Evolutionary conservation across 208 protist species (phyloP).

Genomic region (Acanthamoeba sp.): DNA sequence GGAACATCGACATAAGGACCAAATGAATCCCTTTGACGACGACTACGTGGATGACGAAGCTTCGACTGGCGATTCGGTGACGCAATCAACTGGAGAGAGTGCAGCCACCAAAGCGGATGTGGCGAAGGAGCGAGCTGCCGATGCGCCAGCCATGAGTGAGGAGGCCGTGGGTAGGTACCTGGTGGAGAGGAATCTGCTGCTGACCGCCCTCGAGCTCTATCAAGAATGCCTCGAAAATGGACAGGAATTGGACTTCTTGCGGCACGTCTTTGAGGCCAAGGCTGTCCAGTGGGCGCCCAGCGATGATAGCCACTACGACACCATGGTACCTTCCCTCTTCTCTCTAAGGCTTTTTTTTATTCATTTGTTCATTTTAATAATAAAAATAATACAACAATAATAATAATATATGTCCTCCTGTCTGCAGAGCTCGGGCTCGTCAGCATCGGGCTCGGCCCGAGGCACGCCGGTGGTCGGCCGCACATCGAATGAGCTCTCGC

Average conservation of each 20-base stretch:
- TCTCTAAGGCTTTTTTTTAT: neutral
- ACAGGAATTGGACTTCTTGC: neutral
- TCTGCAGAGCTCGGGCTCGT: neutral
- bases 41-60: neutral
- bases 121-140: neutral
- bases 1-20: too few species aligned
- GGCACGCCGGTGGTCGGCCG: neutral
- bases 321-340: neutral
- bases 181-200: constrained; percentile 31
- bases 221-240: constrained; percentile 46
- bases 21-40: constrained; percentile 12
- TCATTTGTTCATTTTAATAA: neutral
- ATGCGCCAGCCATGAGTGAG: neutral
- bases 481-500: constrained; percentile 17
- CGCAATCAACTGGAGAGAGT: neutral
- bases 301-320: neutral
- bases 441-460: neutral
- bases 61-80: neutral
- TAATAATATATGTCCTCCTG: too few species aligned
- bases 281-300: neutral
- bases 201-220: constrained; percentile 74
- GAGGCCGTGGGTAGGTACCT: constrained; percentile 44
- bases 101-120: neutral
- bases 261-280: neutral
- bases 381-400: neutral